phyloP scores from a whole-genome alignment of 148 eudicot species.

The Vaccinium myrtillus region DNA sequence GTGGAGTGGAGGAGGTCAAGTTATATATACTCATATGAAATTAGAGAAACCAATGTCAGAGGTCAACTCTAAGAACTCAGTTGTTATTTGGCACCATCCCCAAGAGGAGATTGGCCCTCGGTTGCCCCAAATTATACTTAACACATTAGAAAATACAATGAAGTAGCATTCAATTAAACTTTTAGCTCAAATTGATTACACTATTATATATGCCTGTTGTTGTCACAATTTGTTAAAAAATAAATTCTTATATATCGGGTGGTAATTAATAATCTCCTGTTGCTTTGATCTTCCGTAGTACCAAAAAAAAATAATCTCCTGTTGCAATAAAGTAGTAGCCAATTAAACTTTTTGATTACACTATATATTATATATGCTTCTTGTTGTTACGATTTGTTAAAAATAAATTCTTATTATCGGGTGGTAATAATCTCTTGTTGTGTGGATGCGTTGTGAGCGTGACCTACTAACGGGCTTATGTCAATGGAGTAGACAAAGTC shows the following conservation, averaged over 20 bases:
- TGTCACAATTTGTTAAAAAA: too few relatives aligned
- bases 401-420: too few relatives aligned
- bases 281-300: too few relatives aligned
- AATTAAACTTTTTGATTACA: too few relatives aligned
- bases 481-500: background rate
- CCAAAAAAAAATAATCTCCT: background rate
- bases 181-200: too few relatives aligned
- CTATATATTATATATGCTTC: too few relatives aligned
- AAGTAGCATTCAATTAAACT: too few relatives aligned
- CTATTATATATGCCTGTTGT: too few relatives aligned
- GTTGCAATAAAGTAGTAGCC: too few relatives aligned
- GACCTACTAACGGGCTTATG: background rate
- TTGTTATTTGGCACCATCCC: constrained; percentile 14
- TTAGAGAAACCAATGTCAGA: constrained; percentile 8
- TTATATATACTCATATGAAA: background rate
- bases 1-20: constrained; percentile 4
- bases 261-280: background rate
- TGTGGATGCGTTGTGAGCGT: background rate
- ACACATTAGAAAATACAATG: background rate
- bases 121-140: constrained; percentile 6
- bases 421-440: background rate
- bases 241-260: too few relatives aligned
- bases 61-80: constrained; percentile 9
- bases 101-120: constrained; percentile 25
- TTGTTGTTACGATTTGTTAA: too few relatives aligned